Evolutionary conservation across 2,329 filamentous ascomycete species (phyloP).

Genomic region (Nothomitra cinnamomea): DNA sequence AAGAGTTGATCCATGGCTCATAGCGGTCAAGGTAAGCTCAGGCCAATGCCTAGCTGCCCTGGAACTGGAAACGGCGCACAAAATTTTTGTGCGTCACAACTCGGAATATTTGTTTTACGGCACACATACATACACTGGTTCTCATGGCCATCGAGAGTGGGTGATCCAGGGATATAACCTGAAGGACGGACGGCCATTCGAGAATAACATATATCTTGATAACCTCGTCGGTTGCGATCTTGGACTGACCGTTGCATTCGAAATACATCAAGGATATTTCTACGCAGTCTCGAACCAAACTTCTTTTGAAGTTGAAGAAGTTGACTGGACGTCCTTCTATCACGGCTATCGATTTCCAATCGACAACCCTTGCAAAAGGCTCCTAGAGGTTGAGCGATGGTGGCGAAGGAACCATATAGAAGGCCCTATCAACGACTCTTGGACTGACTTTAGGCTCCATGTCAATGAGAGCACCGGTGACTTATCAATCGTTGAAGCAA

Average conservation of each 20-base stretch:
- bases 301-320: slow-evolving; percentile 42
- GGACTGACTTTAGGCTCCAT: slow-evolving; percentile 48
- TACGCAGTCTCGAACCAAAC: slow-evolving; percentile 54
- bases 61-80: slow-evolving; percentile 30
- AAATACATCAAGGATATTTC: slow-evolving; percentile 46
- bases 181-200: slow-evolving; percentile 22
- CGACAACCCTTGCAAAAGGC: slow-evolving; percentile 23
- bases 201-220: slow-evolving; percentile 33
- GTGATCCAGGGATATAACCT: slow-evolving; percentile 37
- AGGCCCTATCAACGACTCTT: slow-evolving; percentile 57
- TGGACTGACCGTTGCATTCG: slow-evolving; percentile 52
- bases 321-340: slow-evolving; percentile 36
- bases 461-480: slow-evolving; percentile 40
- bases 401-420: slow-evolving; percentile 53
- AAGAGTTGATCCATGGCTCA: slow-evolving; percentile 29
- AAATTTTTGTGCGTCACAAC: slow-evolving; percentile 52
- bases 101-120: slow-evolving; percentile 45
- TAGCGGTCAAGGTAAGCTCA: slow-evolving; percentile 30
- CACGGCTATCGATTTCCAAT: slow-evolving; percentile 47
- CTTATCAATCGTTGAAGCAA: slow-evolving; percentile 46
- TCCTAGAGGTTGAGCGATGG: slow-evolving; percentile 29
- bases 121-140: slow-evolving; percentile 35
- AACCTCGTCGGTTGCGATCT: slow-evolving; percentile 47
- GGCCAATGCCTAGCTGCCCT: slow-evolving; percentile 25
- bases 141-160: slow-evolving; percentile 46